phyloP scores from a whole-genome alignment of 345 rosid species.

The Eucalyptus decipiens region DNA sequence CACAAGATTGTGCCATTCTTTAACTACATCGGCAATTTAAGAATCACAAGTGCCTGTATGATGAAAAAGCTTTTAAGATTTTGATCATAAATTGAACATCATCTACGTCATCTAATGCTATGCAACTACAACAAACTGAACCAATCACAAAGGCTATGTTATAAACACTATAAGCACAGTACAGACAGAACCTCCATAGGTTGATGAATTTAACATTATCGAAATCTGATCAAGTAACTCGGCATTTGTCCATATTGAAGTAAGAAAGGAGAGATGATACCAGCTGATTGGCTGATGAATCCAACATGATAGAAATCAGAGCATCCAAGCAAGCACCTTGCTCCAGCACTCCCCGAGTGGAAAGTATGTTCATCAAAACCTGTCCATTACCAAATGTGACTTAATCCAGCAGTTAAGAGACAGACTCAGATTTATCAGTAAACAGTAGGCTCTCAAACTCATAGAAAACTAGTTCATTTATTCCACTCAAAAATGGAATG shows the following conservation, averaged over 20 bases:
- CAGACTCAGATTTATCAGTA: not conserved
- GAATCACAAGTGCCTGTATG: not conserved
- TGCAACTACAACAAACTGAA: not conserved
- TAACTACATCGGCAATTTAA: not conserved
- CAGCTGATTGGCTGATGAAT: slow-evolving; percentile 90
- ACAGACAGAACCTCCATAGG: not conserved
- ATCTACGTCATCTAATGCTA: not conserved
- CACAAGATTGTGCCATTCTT: not conserved
- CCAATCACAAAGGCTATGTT: not conserved
- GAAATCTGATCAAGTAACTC: not conserved
- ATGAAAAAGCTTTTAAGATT: not conserved
- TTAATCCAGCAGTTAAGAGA: not conserved
- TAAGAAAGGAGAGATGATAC: slow-evolving; percentile 12
- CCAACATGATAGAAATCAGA: slow-evolving; percentile 68
- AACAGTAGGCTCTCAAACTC: not conserved
- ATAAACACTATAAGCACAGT: not conserved
- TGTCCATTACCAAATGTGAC: not conserved
- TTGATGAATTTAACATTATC: not conserved
- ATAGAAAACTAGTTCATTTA: not conserved
- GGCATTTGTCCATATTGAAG: not conserved
- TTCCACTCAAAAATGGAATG: not conserved
- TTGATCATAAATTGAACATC: not conserved
- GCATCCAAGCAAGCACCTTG: slow-evolving; percentile 97
- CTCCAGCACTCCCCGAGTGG: slow-evolving; percentile 68
- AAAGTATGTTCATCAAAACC: slow-evolving; percentile 56